phyloP scores from a whole-genome alignment of 768 basidiomycete species.

The Hygrophorus russula region DNA sequence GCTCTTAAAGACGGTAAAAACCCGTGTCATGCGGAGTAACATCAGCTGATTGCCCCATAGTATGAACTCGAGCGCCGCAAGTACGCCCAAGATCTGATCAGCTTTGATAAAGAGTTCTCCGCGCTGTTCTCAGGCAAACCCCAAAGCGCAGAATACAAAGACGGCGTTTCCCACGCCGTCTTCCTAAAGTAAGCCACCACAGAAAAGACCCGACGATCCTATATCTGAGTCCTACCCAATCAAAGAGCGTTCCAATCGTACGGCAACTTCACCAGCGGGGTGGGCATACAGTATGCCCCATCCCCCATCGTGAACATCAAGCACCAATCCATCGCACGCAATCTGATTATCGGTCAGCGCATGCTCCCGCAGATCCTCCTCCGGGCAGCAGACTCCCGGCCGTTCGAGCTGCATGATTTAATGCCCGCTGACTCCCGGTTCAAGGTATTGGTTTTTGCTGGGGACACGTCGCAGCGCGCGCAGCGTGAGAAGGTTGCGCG shows the following conservation, averaged over 20 bases:
- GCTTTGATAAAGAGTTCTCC: conserved; percentile 57
- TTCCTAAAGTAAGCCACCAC: conserved; percentile 28
- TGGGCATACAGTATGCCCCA: conserved; percentile 39
- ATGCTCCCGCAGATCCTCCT: conserved; percentile 38
- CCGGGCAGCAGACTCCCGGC: conserved; percentile 37
- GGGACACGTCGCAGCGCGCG: conserved; percentile 23
- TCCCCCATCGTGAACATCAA: conserved; percentile 31
- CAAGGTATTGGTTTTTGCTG: conserved; percentile 44
- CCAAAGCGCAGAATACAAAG: conserved; percentile 29
- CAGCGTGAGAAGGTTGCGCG: conserved; percentile 19
- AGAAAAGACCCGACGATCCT: not conserved
- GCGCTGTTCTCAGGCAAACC: conserved; percentile 62
- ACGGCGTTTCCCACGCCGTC: conserved; percentile 42
- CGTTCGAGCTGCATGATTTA: conserved; percentile 43
- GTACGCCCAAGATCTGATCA: conserved; percentile 62
- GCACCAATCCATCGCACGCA: conserved; percentile 25
- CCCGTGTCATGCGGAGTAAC: not conserved
- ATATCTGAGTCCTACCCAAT: not conserved
- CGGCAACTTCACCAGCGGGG: conserved; percentile 43
- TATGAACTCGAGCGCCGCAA: conserved; percentile 59
- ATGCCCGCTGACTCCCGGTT: conserved; percentile 41
- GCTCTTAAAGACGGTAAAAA: conserved; percentile 40
- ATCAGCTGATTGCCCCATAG: conserved; percentile 19
- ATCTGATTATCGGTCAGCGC: conserved; percentile 40
- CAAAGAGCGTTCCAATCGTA: conserved; percentile 39